phyloP scores from a whole-genome alignment of 495 filamentous ascomycete species.

The Hypoxylon crocopeplum region DNA sequence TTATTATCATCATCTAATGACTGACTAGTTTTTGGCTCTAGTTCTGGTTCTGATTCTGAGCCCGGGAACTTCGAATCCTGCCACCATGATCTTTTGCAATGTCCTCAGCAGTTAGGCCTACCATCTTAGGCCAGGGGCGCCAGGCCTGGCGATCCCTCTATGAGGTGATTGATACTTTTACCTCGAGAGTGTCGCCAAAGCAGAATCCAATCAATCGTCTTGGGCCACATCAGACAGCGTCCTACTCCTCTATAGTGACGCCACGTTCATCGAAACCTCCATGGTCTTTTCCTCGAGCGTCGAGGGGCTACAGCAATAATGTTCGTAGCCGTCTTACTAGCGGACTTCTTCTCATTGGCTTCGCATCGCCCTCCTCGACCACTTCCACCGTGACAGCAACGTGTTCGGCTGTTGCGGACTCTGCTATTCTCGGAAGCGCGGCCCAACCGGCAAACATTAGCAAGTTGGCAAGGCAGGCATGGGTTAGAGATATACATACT shows the following conservation, averaged over 20 bases:
- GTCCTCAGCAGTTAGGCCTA: slow-evolving; percentile 51
- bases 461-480: slow-evolving; percentile 49
- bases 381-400: slow-evolving; percentile 48
- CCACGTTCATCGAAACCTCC: slow-evolving; percentile 25
- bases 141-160: slow-evolving; percentile 53
- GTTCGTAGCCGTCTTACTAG: slow-evolving; percentile 51
- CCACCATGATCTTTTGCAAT: slow-evolving; percentile 52
- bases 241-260: slow-evolving; percentile 22
- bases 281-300: slow-evolving; percentile 36
- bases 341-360: slow-evolving; percentile 48
- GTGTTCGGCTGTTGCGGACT: slow-evolving; percentile 50
- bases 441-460: slow-evolving; percentile 45
- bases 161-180: slow-evolving; percentile 44
- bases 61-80: slow-evolving; percentile 3
- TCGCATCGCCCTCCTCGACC: slow-evolving; percentile 48
- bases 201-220: slow-evolving; percentile 29
- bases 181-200: slow-evolving; percentile 43
- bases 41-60: slow-evolving; percentile 1
- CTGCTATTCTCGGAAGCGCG: slow-evolving; percentile 41
- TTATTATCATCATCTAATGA: not conserved
- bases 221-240: slow-evolving; percentile 26
- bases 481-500: slow-evolving; percentile 39
- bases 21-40: not conserved
- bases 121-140: slow-evolving; percentile 53
- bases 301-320: slow-evolving; percentile 36